These are phyloP conservation scores for Lactarius vividus DNA, from an alignment of 768 basidiomycete species.

Conservation along the genomic window DNA sequence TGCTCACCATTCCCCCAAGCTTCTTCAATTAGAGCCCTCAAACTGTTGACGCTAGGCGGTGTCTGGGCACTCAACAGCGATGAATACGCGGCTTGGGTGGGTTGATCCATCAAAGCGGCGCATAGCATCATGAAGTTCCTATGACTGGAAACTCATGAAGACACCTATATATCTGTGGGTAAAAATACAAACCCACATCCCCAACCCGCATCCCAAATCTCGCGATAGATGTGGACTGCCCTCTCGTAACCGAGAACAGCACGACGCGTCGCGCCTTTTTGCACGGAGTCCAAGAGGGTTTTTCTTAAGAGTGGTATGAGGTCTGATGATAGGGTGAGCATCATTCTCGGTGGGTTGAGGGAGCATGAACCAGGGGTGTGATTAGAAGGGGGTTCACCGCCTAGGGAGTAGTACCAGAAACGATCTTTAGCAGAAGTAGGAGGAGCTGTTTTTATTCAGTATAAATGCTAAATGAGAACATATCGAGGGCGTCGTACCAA, in stretches of 20 bases:
- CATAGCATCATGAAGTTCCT: constrained; percentile 83
- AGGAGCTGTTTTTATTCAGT: background rate
- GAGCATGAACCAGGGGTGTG: constrained; percentile 56
- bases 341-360: background rate
- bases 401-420: constrained; percentile 63
- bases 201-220: constrained; percentile 65
- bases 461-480: background rate
- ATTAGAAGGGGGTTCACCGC: constrained; percentile 47
- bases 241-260: constrained; percentile 65
- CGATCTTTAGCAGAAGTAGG: constrained; percentile 36
- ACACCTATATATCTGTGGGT: constrained; percentile 14
- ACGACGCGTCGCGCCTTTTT: constrained; percentile 46
- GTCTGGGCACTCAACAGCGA: constrained; percentile 53
- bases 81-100: constrained; percentile 58
- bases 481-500: background rate
- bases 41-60: constrained; percentile 65
- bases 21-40: constrained; percentile 77
- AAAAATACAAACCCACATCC: constrained; percentile 41
- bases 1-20: constrained; percentile 72
- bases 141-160: constrained; percentile 47
- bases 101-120: constrained; percentile 66
- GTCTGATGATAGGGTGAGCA: constrained; percentile 39
- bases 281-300: constrained; percentile 51
- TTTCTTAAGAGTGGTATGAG: constrained; percentile 62
- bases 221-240: constrained; percentile 56